phyloP scores from a whole-genome alignment of 2,329 filamentous ascomycete genomes.

The Microdochium trichocladiopsis region DNA sequence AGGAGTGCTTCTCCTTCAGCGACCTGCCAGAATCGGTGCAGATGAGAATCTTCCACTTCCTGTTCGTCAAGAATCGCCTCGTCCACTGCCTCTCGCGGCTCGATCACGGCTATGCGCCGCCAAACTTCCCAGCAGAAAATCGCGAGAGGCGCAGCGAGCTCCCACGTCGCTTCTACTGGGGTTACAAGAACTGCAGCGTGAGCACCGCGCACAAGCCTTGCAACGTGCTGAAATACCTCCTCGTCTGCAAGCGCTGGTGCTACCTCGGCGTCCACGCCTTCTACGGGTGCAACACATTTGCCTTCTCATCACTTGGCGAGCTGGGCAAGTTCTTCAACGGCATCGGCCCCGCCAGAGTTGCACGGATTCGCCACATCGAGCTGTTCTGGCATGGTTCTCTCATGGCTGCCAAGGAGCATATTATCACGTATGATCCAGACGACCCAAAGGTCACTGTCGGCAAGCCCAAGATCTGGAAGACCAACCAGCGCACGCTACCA shows the following conservation, averaged over 20 bases:
- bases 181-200: conserved; percentile 18
- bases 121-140: conserved; percentile 6
- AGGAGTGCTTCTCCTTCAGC: conserved; percentile 9
- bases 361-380: conserved; percentile 36
- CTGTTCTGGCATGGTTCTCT: conserved; percentile 24
- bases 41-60: conserved; percentile 20
- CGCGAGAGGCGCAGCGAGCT: conserved; percentile 12
- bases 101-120: conserved; percentile 15
- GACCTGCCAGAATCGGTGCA: conserved; percentile 14
- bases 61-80: conserved; percentile 20
- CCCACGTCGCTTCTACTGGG: conserved; percentile 30
- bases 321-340: conserved; percentile 37
- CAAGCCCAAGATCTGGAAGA: conserved; percentile 9
- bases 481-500: conserved; percentile 29
- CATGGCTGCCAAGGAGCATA: conserved; percentile 19
- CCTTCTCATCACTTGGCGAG: conserved; percentile 45
- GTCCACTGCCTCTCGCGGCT: conserved; percentile 34
- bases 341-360: conserved; percentile 27
- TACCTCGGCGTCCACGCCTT: conserved; percentile 34
- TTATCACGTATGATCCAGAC: conserved; percentile 17
- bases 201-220: conserved; percentile 24
- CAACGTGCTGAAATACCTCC: conserved; percentile 26
- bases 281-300: conserved; percentile 41
- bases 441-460: conserved; percentile 7
- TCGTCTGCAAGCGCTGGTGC: conserved; percentile 31